These are phyloP conservation scores for Beauveria varroae DNA, from an alignment of 2,329 filamentous ascomycete genomes.

Conservation along the genomic window DNA sequence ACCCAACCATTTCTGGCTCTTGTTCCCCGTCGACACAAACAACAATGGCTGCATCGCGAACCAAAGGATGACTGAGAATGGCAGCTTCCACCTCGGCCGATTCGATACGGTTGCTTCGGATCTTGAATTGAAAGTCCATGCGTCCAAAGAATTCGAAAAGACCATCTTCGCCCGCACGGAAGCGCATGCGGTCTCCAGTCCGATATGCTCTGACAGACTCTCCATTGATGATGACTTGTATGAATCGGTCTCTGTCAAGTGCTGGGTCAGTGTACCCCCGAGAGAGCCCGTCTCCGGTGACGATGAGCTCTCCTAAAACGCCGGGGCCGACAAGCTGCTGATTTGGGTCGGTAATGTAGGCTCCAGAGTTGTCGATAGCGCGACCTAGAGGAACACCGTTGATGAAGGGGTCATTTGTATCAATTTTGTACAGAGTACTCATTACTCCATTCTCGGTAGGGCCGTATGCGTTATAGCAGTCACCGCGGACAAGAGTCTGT, in stretches of 20 bases:
- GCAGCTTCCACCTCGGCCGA: conserved; percentile 21
- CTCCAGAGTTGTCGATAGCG: conserved; percentile 17
- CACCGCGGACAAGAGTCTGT: background rate
- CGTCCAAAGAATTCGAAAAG: conserved; percentile 22
- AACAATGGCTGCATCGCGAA: conserved; percentile 17
- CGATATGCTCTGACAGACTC: conserved; percentile 16
- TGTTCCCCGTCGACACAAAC: conserved; percentile 3
- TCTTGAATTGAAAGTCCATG: conserved; percentile 22
- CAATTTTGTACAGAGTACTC: conserved; percentile 14
- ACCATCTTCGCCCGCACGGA: conserved; percentile 15
- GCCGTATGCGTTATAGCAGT: conserved; percentile 17
- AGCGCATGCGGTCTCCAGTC: conserved; percentile 22
- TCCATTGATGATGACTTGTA: conserved; percentile 7
- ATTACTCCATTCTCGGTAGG: conserved; percentile 18
- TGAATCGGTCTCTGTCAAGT: conserved; percentile 13
- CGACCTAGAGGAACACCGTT: conserved; percentile 19
- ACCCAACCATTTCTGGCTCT: conserved; percentile 8
- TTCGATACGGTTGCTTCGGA: conserved; percentile 25
- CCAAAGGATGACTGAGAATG: conserved; percentile 11
- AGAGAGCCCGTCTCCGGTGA: conserved; percentile 18
- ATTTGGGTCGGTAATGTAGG: conserved; percentile 14
- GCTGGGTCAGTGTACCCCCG: conserved; percentile 16
- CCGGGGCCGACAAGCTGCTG: conserved; percentile 16
- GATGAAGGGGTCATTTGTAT: background rate
- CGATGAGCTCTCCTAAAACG: conserved; percentile 19